Percentiles rank a stretch among this genome's conserved stretches.
Conservation (phyloP, 495 filamentous ascomycete species). For the Xylaria castorea region DNA sequence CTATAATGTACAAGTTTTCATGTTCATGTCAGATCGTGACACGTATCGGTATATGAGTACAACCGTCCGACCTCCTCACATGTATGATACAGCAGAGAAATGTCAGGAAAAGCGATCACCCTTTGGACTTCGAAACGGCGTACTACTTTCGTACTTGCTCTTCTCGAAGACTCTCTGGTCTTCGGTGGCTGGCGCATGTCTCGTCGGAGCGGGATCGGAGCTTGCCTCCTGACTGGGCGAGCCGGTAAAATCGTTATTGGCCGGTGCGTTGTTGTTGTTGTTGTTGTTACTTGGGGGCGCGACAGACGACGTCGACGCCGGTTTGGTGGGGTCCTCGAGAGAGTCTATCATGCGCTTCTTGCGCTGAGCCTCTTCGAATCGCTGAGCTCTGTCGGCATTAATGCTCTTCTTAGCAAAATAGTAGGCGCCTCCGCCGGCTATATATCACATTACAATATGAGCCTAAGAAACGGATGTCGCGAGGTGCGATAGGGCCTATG, state of each 20-base stretch:
- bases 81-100: not conserved
- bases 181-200: constrained; percentile 80
- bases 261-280: not conserved
- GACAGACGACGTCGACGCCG: constrained; percentile 42
- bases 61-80: constrained; percentile 4
- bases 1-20: constrained; percentile 18
- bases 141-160: constrained; percentile 83
- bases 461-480: constrained; percentile 31
- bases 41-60: not conserved
- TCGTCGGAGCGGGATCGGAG: constrained; percentile 83
- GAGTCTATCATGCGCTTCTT: constrained; percentile 67
- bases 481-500: not conserved
- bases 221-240: constrained; percentile 83
- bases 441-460: constrained; percentile 21
- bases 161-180: constrained; percentile 73
- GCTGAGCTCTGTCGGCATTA: constrained; percentile 80
- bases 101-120: constrained; percentile 79
- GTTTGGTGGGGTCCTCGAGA: constrained; percentile 61
- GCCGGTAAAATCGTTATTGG: constrained; percentile 60
- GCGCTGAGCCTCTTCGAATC: constrained; percentile 71
- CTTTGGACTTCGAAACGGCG: constrained; percentile 72
- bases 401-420: constrained; percentile 95
- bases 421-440: constrained; percentile 87
- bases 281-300: constrained; percentile 1
- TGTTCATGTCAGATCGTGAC: not conserved